phyloP scores from a whole-genome alignment of 371 early-diverging fungal species.

The Actinomortierella ambigua region DNA sequence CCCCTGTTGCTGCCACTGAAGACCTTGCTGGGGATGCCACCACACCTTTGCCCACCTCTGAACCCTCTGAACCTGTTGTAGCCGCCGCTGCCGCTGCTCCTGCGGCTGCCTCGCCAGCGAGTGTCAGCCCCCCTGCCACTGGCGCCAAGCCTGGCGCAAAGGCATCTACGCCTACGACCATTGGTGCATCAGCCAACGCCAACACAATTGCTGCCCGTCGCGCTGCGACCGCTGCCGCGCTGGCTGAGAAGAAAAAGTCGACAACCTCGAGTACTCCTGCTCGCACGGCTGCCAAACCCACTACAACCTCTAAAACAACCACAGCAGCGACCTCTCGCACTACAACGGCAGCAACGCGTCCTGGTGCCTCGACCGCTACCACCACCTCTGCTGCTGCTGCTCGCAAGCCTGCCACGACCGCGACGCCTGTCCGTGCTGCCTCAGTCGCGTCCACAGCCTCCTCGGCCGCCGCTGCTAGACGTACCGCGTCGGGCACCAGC shows the following conservation, averaged over 20 bases:
- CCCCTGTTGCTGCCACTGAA: not conserved
- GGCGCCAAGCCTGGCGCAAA: conserved; percentile 7
- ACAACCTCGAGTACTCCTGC: conserved; percentile 3
- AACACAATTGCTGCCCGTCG: conserved; percentile 33
- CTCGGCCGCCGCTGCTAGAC: conserved; percentile 7
- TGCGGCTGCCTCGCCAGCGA: conserved; percentile 1
- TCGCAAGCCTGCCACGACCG: not conserved
- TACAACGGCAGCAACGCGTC: conserved; percentile 6
- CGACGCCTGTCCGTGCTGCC: conserved; percentile 3
- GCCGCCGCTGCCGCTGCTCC: conserved; percentile 1
- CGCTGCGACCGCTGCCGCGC: conserved; percentile 13
- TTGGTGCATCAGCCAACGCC: conserved; percentile 6
- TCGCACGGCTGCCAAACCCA: not conserved
- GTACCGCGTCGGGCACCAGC: conserved; percentile 11
- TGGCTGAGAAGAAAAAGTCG: conserved; percentile 23
- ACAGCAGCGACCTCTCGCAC: conserved; percentile 7
- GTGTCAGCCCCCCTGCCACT: conserved; percentile 3
- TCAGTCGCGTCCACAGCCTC: conserved; percentile 1
- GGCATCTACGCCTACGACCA: conserved; percentile 10
- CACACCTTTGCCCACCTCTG: not conserved
- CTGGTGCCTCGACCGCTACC: not conserved
- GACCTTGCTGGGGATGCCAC: not conserved
- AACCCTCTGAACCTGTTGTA: conserved; percentile 11
- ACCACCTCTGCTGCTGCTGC: not conserved
- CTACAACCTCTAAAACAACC: conserved; percentile 5